These are phyloP conservation scores for Lachnellula hyalina DNA, from an alignment of 2,329 filamentous ascomycete genomes.

Conservation along the genomic window DNA sequence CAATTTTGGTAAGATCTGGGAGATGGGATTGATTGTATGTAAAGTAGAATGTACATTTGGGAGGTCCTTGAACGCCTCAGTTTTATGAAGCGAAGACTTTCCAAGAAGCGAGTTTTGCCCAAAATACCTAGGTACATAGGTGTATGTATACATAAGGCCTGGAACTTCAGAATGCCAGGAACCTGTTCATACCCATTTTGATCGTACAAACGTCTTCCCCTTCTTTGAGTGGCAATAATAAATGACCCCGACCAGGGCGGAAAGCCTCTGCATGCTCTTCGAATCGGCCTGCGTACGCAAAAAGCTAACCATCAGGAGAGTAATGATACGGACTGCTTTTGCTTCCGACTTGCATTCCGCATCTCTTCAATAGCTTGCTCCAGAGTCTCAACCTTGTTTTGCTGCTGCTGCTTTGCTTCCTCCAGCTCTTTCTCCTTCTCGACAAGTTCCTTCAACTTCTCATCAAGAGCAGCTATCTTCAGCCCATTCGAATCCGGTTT, in stretches of 20 bases:
- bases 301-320: background rate
- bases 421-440: conserved; percentile 48
- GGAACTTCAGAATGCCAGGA: background rate
- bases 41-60: conserved; percentile 18
- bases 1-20: background rate
- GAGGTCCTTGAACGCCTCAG: conserved; percentile 2
- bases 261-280: background rate
- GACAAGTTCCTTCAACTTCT: conserved; percentile 48
- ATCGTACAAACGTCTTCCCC: background rate
- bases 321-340: conserved; percentile 15
- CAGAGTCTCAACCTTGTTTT: conserved; percentile 27
- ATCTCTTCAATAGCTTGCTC: conserved; percentile 31
- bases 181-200: background rate
- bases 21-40: conserved; percentile 7
- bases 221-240: background rate
- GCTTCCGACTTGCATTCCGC: conserved; percentile 21
- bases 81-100: conserved; percentile 7
- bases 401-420: conserved; percentile 37
- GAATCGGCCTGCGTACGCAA: background rate
- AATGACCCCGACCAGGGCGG: background rate
- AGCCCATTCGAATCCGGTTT: conserved; percentile 55
- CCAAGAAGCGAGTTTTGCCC: conserved; percentile 8
- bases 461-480: conserved; percentile 47
- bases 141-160: background rate
- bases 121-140: background rate